These are phyloP conservation scores for Phytopythium helicoides DNA, from an alignment of 352 stramenopile genomes.

Conservation along the genomic window DNA sequence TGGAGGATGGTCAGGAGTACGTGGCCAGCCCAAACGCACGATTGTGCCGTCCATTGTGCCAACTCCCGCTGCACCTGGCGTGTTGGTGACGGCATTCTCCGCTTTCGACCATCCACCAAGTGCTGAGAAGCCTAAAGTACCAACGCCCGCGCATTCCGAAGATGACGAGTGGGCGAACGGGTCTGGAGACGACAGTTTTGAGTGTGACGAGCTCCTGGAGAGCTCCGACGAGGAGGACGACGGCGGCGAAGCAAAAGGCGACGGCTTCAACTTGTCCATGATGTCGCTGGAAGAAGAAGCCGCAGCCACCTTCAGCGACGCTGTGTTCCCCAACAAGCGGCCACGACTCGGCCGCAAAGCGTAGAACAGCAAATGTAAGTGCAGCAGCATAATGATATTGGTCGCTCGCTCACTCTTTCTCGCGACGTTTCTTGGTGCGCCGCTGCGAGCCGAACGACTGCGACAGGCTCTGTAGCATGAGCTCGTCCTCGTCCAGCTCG, in stretches of 20 bases:
- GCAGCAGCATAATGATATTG: too few relatives aligned
- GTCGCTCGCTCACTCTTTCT: slow-evolving; percentile 2
- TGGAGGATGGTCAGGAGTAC: not conserved
- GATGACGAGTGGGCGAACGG: slow-evolving; percentile 24
- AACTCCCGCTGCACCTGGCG: not conserved
- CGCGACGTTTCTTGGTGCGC: slow-evolving; percentile 30
- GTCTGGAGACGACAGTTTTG: slow-evolving; percentile 54
- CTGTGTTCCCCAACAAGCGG: slow-evolving; percentile 44
- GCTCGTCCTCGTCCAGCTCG: slow-evolving; percentile 53
- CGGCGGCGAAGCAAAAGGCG: not conserved
- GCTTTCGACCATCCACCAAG: not conserved
- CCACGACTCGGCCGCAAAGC: slow-evolving; percentile 17
- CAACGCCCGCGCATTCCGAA: too few relatives aligned
- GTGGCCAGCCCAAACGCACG: not conserved
- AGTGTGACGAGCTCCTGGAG: slow-evolving; percentile 65
- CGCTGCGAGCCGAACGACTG: slow-evolving; percentile 43
- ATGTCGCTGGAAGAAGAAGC: not conserved
- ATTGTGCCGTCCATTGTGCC: slow-evolving; percentile 2
- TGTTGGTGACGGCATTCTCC: not conserved
- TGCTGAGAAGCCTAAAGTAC: too few relatives aligned
- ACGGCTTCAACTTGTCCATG: not conserved
- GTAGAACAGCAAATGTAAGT: too few relatives aligned
- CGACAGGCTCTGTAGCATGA: slow-evolving; percentile 77
- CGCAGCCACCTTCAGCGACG: not conserved
- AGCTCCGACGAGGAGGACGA: slow-evolving; percentile 45